Evolutionary conservation across 2,329 filamentous ascomycete species (phyloP), one percentile per base, ranked within the genome.

Genomic region (Cytospora leucostoma): DNA sequence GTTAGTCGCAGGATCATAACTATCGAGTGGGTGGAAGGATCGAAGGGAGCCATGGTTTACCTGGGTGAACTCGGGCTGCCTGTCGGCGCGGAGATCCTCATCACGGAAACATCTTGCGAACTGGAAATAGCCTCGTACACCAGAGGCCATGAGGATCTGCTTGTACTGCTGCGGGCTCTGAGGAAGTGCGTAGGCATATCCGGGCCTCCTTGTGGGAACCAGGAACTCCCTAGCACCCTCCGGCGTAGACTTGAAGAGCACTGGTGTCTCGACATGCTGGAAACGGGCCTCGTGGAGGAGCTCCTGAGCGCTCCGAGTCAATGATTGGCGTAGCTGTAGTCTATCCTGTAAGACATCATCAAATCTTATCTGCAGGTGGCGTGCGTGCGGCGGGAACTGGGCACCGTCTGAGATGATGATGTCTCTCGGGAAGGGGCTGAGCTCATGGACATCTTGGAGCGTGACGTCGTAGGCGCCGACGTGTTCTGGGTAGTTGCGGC

Each of bases 81-180:
- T 84, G 74, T 99, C 96, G 1, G 94, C 91, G 21, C 95, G 85
- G 40, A 95, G 80, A 74, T 98, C 96, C 73, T 99, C 95, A 71
- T 99, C 96, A 15, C 95, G 88, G 76, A 97, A 99, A 73, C 95
- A 99, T 67, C 88, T 89, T 1, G 95, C 96, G 77, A 97, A 92
- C 71, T 99, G 95, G 75, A 89, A 96, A 74, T 99, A 99, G 49
- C 84, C 86, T 1, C 82, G 78, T 12, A 97, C 84, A 0, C 94
- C 94, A 65, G 91, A 90, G 0, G 93, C 91, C 93, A 99, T 98
- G 50, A 99, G 83, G 2, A 97, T 91, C 78, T 99, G 95, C 78
- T 99, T 99, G 74, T 98, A 99, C 75, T 99, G 95, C 74, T 99
- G 95, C 0, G 95, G 95, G 68, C 94, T 98, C 74, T 99, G 96